Evolutionary conservation across 2,329 filamentous ascomycete species (phyloP).

Genomic region (Xylaria sp.): DNA sequence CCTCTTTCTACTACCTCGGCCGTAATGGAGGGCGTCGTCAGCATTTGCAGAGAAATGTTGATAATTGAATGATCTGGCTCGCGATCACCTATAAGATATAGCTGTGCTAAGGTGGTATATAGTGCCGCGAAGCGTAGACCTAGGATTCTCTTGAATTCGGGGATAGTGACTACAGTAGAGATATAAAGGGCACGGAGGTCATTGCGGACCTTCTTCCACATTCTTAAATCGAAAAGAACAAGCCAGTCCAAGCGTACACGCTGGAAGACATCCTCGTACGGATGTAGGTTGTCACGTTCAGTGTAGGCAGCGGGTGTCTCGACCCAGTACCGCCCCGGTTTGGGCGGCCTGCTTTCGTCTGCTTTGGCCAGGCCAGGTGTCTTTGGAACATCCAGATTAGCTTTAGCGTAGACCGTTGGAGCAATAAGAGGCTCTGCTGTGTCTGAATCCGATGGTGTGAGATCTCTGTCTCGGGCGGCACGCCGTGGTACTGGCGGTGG

Average conservation of each 20-base stretch:
- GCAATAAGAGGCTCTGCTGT: constrained; percentile 75
- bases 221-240: constrained; percentile 89
- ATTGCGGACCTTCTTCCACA: constrained; percentile 96
- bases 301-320: constrained; percentile 79
- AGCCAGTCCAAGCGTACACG: constrained; percentile 93
- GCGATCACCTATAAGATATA: constrained; percentile 94
- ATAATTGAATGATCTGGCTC: constrained; percentile 99
- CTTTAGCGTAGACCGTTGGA: constrained; percentile 69
- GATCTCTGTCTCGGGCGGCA: constrained; percentile 64
- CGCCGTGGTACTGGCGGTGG: constrained; percentile 67
- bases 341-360: constrained; percentile 62
- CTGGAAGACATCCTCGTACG: constrained; percentile 88
- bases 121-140: constrained; percentile 93
- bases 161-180: constrained; percentile 93
- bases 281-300: constrained; percentile 69
- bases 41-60: constrained; percentile 94
- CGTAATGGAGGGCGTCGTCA: constrained; percentile 96
- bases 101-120: constrained; percentile 91
- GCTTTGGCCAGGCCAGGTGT: constrained; percentile 71
- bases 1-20: constrained; percentile 93
- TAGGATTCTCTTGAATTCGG: constrained; percentile 93
- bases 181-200: constrained; percentile 94
- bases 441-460: constrained; percentile 78
- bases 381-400: constrained; percentile 79
- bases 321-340: constrained; percentile 85